Evolutionary conservation across 176 grass and related monocot genomes (phyloP).

Genomic region (Ananas comosus): DNA sequence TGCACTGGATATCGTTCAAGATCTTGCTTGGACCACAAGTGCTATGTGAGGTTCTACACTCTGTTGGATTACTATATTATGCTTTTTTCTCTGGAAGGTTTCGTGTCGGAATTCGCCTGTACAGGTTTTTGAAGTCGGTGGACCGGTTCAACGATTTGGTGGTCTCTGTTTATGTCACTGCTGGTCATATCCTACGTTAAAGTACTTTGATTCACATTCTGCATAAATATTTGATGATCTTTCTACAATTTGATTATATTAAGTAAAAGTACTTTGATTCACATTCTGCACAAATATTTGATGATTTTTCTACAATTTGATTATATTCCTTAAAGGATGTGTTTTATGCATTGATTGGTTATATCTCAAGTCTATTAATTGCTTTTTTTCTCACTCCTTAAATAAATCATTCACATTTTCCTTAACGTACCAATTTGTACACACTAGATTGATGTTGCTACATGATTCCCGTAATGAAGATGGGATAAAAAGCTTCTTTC

Average conservation of each 20-base stretch:
- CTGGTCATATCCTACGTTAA: conserved; percentile 58
- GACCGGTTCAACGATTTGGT: conserved; percentile 66
- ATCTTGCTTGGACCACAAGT: conserved; percentile 57
- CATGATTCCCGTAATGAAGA: conserved; percentile 70
- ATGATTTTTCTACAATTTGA: background rate
- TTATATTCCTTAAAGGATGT: background rate
- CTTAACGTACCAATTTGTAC: conserved; percentile 34
- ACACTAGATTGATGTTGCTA: conserved; percentile 87
- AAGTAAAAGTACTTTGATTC: background rate
- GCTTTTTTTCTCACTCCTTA: background rate
- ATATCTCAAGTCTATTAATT: background rate
- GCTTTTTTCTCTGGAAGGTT: conserved; percentile 11
- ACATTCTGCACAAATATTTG: conserved; percentile 1
- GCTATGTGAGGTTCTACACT: conserved; percentile 37
- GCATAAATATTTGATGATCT: background rate
- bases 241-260: background rate
- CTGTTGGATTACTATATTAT: conserved; percentile 2
- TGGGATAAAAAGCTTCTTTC: conserved; percentile 81
- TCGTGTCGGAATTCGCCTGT: conserved; percentile 10
- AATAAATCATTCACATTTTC: conserved; percentile 9
- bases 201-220: background rate
- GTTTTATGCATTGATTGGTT: background rate
- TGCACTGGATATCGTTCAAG: conserved; percentile 61
- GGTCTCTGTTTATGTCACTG: conserved; percentile 66
- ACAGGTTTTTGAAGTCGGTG: conserved; percentile 73